phyloP scores from a whole-genome alignment of 2,329 filamentous ascomycete species.

The Trichoderma brevicompactum region DNA sequence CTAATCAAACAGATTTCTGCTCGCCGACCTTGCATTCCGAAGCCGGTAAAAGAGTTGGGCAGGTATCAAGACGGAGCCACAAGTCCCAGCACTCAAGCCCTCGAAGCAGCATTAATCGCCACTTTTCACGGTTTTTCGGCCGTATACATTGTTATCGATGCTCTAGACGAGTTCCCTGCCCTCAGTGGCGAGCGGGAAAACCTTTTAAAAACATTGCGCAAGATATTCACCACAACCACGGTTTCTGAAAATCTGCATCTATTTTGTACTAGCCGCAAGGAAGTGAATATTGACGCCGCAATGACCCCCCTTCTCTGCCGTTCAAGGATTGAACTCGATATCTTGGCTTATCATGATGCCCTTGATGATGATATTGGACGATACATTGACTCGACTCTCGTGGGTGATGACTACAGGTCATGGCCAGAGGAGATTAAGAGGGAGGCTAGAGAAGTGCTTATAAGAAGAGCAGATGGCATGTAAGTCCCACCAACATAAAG shows the following conservation, averaged over 20 bases:
- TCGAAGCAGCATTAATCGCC: neutral
- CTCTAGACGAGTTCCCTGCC: neutral
- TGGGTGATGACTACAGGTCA: neutral
- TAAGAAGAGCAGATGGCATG: constrained; percentile 21
- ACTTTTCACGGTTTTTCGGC: neutral
- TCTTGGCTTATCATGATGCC: neutral
- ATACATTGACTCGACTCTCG: constrained; percentile 15
- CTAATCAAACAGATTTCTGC: neutral
- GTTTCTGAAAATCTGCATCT: too few relatives aligned
- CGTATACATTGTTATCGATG: neutral
- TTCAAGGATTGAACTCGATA: too few relatives aligned
- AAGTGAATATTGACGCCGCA: too few relatives aligned
- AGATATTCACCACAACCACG: too few relatives aligned
- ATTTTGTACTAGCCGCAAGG: too few relatives aligned
- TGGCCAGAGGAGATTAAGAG: neutral
- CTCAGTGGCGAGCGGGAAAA: neutral
- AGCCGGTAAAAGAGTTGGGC: neutral
- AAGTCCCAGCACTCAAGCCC: neutral
- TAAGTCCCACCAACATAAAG: neutral
- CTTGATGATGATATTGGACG: neutral
- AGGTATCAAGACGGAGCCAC: neutral
- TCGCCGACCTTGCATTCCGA: neutral
- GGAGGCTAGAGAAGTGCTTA: neutral
- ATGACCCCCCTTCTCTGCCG: too few relatives aligned
- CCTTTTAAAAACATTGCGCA: neutral